Base-by-base conservation (phyloP, 169 alveolate genomes). In the Babesia bovis region DNA sequence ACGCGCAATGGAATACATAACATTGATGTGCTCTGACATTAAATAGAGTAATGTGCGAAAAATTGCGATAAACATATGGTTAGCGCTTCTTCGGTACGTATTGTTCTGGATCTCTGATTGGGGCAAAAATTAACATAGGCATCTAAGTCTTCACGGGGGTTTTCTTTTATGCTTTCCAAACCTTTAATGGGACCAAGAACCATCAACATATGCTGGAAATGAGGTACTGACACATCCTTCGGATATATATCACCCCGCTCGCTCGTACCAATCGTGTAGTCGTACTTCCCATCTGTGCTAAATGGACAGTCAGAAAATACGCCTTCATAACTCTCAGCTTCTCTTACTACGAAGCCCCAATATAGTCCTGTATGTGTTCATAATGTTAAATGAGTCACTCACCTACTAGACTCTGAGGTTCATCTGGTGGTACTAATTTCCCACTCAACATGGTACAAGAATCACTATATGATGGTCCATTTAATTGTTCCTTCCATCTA, bases 21-120 rank as follows among this genome's bases (percentile, higher is more conserved):
- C 55, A 47, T 47, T 47, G 19, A 26, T 19, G 12, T 47, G 17
- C 19, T 6, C 5, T 13, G 13, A 19, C 1, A 41, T 28, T 40
- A 53, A 13, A 50, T 12, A 1, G 58, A 28, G 55, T 67, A 52
- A 33, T 67, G 66, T 12, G 65, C 65, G 56, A 67, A 67, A 50
- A 67, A 53, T 38, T 53, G 50, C 44, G 87, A 57, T 25, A 78
- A 58, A 38, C 72, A 67, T 13, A 96, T 91, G 26, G 94, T 89
- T 30, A 96, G 84, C 52, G 98, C 98, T 84, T 96, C 99, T 69
- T 96, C 99, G 26, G 99, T 95, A 45, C 99, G 70, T n/a, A 96
- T 95, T 17, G 98, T 94, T 45, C 98, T 75, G 15, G 98, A 94
- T 21, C 97, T 94, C 85, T 96, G 98, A 40, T 91, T 84, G 40